Evolutionary conservation across 129 eudicot genomes (phyloP).

Genomic region (Pseudognaphalium luteoalbum): DNA sequence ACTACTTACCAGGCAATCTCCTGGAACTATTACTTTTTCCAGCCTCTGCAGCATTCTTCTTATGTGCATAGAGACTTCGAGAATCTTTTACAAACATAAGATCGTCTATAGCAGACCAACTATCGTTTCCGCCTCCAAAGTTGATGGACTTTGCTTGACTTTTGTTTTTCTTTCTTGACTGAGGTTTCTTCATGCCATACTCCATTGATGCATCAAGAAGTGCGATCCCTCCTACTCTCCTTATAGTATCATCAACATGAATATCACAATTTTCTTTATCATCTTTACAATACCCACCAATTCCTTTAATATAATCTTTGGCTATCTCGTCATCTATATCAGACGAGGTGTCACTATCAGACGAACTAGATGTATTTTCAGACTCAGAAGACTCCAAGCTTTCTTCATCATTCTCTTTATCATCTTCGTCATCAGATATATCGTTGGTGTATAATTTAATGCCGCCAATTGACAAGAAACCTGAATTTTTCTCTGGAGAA

Average conservation of each 20-base stretch:
- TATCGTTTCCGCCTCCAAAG: slow-evolving; percentile 26
- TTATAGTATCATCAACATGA: slow-evolving; percentile 45
- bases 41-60: slow-evolving; percentile 60
- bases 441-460: slow-evolving; percentile 63
- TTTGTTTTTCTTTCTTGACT: slow-evolving; percentile 42
- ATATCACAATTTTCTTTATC: slow-evolving; percentile 51
- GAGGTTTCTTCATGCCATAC: slow-evolving; percentile 61
- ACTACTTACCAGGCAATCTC: slow-evolving; percentile 65
- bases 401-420: slow-evolving; percentile 46
- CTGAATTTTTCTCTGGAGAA: slow-evolving; percentile 51
- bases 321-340: slow-evolving; percentile 80
- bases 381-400: slow-evolving; percentile 55
- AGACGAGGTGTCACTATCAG: slow-evolving; percentile 60
- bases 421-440: slow-evolving; percentile 57
- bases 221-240: slow-evolving; percentile 72
- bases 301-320: slow-evolving; percentile 81
- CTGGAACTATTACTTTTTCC: slow-evolving; percentile 54
- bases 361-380: slow-evolving; percentile 52
- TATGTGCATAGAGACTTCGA: slow-evolving; percentile 55
- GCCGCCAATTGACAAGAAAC: slow-evolving; percentile 75
- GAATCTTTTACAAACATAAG: slow-evolving; percentile 73
- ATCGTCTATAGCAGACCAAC: slow-evolving; percentile 55
- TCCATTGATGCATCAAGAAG: slow-evolving; percentile 91
- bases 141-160: slow-evolving; percentile 23
- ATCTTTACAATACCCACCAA: slow-evolving; percentile 58